Evolutionary conservation across 352 stramenopile genomes (phyloP).

Genomic region (Phytophthora litchii): DNA sequence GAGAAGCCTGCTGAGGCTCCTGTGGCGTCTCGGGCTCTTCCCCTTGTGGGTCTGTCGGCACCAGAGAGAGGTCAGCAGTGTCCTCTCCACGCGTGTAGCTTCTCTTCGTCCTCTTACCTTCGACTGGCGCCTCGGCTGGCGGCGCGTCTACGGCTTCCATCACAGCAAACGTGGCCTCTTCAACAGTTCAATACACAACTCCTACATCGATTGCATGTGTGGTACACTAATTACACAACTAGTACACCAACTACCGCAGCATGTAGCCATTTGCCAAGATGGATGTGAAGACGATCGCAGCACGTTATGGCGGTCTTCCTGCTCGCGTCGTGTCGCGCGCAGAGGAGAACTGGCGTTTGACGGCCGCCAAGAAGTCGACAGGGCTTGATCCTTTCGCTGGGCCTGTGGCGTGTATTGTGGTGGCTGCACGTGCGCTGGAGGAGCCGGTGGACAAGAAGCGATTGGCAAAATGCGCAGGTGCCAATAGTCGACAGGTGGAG

Average conservation of each 20-base stretch:
- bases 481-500: constrained; percentile 50
- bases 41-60: constrained; percentile 12
- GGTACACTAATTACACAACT: constrained; percentile 2
- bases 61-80: constrained; percentile 1
- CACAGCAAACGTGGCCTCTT: constrained; percentile 17
- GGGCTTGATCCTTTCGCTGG: constrained; percentile 43
- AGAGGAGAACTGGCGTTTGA: constrained; percentile 59
- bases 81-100: constrained; percentile 4
- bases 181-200: constrained; percentile 16
- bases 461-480: constrained; percentile 46
- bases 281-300: constrained; percentile 55
- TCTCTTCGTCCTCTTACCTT: constrained; percentile 28
- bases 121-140: constrained; percentile 11
- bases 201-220: constrained; percentile 6
- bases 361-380: constrained; percentile 48
- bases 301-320: constrained; percentile 62
- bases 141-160: constrained; percentile 27
- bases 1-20: constrained; percentile 18
- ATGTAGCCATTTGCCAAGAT: constrained; percentile 33
- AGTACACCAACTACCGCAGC: background rate
- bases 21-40: constrained; percentile 14
- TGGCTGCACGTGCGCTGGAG: constrained; percentile 56
- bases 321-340: constrained; percentile 52
- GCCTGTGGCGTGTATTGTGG: constrained; percentile 68
- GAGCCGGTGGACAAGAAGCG: constrained; percentile 54